Evolutionary conservation across 306 rosid species (phyloP).

Genomic region (Vicia villosa): DNA sequence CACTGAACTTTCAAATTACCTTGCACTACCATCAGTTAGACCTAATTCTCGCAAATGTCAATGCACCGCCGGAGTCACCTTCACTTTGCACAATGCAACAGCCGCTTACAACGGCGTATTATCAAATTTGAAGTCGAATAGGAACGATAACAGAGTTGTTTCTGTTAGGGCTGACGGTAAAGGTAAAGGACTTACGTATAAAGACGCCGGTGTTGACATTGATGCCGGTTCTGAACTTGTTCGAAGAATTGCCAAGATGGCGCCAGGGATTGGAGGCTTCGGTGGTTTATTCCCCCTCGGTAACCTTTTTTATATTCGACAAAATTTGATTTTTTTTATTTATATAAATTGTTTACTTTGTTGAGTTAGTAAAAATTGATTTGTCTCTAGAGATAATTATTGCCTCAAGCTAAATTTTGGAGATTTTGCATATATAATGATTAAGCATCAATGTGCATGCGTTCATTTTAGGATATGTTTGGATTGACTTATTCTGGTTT

Average conservation of each 20-base stretch:
- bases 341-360: neutral
- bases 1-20: conserved; percentile 32
- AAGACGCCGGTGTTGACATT: conserved; percentile 89
- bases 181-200: conserved; percentile 63
- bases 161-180: conserved; percentile 17
- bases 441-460: too few relatives aligned
- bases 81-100: neutral
- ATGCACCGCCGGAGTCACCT: neutral
- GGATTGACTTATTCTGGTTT: neutral
- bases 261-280: conserved; percentile 92
- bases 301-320: conserved; percentile 29
- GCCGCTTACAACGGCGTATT: neutral
- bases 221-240: conserved; percentile 95
- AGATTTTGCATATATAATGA: too few relatives aligned
- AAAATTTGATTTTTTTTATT: neutral
- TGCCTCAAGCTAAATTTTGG: too few relatives aligned
- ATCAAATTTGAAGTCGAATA: conserved; percentile 39
- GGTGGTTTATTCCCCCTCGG: conserved; percentile 92
- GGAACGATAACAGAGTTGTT: conserved; percentile 6
- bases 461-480: too few relatives aligned
- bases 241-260: conserved; percentile 82
- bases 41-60: conserved; percentile 22
- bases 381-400: too few relatives aligned
- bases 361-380: neutral
- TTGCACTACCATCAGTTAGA: conserved; percentile 16